Evolutionary conservation across 73 alveolate genomes (phyloP), one percentile per base, ranked within the genome.

Genomic region (Breviolum minutum): DNA sequence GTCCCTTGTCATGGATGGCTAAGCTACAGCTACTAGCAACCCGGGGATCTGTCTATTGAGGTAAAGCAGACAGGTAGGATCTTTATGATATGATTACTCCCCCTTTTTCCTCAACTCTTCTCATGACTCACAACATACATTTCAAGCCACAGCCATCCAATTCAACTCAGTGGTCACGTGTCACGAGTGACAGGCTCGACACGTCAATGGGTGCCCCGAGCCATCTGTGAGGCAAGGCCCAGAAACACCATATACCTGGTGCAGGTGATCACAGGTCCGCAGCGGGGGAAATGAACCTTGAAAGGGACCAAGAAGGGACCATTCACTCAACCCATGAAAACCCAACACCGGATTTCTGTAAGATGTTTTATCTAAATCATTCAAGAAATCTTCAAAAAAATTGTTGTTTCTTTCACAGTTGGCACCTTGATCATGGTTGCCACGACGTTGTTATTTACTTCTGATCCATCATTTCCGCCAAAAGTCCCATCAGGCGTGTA

Each of bases 401-500:
- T 2, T 0, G 54, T 40, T 40, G 54, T 40, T 40, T 40, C 54
- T 40, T 40, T 40, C 54, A 40, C 54, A 77, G 0, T 27, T 61
- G 63, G 68, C 60, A n/a, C 98, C 98, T 93, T 70, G 48, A 93
- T 93, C 92, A 93, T 93, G 82, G 82, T 63, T 66, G 79, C 82
- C 82, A 93, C 98, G 30, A 93, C 69, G 82, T 93, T 93, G 98
- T 93, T 93, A 69, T 93, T 93, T 30, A 76, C 73, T 54, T 93
- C 98, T 0, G 98, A 76, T 1, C 91, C 92, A 20, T 93, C 98
- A 26, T 77, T 77, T 48, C 92, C 98, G 6, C 92, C 89, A 61
- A 93, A 93, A 91, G 98, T 93, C n/a, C 98, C 98, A 77, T 93
- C 98, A 3, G 98, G 98, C 29, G 98, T 93, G 92, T 93, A 93